A percentile compares a stretch with the other conserved stretches of the same genome.
Conservation (phyloP, 306 rosid species). For the Rosa rugosa region DNA sequence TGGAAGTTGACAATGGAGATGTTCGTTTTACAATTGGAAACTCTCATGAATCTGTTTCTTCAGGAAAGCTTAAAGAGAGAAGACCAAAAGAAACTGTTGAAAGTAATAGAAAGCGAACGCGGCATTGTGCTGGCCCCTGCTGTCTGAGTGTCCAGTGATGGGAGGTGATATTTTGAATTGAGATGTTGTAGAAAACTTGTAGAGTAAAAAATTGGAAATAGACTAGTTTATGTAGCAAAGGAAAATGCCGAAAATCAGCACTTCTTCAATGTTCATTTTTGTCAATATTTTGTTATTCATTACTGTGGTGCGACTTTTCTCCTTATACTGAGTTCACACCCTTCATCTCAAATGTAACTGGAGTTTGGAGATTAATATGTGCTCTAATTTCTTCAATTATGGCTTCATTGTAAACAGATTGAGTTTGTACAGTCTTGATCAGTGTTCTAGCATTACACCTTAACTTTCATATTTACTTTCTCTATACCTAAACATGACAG, state of each 20-base stretch:
- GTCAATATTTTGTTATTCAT: neutral
- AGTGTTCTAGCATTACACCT: neutral
- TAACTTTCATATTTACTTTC: neutral
- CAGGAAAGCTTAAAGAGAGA: constrained; percentile 73
- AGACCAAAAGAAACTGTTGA: constrained; percentile 70
- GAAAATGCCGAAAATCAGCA: constrained; percentile 35
- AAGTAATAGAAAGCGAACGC: constrained; percentile 44
- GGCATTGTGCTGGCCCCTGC: constrained; percentile 57
- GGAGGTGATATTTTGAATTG: constrained; percentile 50
- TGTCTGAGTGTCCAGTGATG: constrained; percentile 64
- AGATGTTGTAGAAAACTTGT: constrained; percentile 56
- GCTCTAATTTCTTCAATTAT: neutral
- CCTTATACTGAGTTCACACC: neutral
- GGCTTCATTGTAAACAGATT: neutral
- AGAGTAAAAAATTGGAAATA: constrained; percentile 24
- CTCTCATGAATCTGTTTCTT: constrained; percentile 51
- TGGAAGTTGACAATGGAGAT: constrained; percentile 63
- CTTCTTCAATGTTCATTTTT: neutral
- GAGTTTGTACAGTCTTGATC: neutral
- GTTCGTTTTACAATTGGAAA: constrained; percentile 53
- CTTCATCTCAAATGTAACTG: neutral
- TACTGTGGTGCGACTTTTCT: neutral
- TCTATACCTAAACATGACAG: neutral
- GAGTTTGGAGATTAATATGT: neutral
- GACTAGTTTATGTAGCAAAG: constrained; percentile 23